Percentiles rank a stretch among this genome's conserved stretches.
phyloP scores from a whole-genome alignment of 257 asterid genomes.

The Craterostigma plantagineum region DNA sequence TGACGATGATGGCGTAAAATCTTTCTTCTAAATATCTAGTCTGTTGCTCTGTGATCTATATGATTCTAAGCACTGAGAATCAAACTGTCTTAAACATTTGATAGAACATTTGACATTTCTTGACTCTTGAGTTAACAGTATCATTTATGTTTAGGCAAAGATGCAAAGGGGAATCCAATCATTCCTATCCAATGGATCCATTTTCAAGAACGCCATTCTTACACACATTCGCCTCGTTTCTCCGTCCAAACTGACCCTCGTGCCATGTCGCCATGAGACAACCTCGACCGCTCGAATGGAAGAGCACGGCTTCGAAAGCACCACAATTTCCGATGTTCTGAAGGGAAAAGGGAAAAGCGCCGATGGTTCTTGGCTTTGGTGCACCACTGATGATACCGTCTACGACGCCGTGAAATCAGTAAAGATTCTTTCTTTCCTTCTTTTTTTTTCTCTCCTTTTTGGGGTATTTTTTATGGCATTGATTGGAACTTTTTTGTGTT shows the following conservation, averaged over 20 bases:
- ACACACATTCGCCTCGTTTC: slow-evolving; percentile 43
- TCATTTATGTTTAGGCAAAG: slow-evolving; percentile 23
- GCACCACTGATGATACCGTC: slow-evolving; percentile 83
- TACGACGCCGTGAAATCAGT: slow-evolving; percentile 97
- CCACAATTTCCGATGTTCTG: slow-evolving; percentile 60
- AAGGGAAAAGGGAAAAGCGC: slow-evolving; percentile 66
- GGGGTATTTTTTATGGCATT: no score
- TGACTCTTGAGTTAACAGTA: no score
- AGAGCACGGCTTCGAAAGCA: slow-evolving; percentile 95
- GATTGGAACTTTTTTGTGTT: no score
- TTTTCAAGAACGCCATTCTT: slow-evolving; percentile 54
- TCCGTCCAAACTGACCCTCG: slow-evolving; percentile 29
- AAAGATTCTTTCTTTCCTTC: slow-evolving; percentile 10
- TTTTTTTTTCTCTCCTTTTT: not conserved
- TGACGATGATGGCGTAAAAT: no score
- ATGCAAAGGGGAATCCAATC: slow-evolving; percentile 89
- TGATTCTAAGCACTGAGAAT: no score
- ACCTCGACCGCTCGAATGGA: slow-evolving; percentile 70
- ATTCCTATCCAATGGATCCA: slow-evolving; percentile 41
- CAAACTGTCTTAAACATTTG: no score
- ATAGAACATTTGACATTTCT: no score
- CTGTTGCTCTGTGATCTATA: not conserved
- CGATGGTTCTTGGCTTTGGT: slow-evolving; percentile 99
- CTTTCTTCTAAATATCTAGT: no score
- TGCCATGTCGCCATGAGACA: slow-evolving; percentile 59